Conservation (phyloP, 495 filamentous ascomycete species). For the Amphirosellinia nigrospora region DNA sequence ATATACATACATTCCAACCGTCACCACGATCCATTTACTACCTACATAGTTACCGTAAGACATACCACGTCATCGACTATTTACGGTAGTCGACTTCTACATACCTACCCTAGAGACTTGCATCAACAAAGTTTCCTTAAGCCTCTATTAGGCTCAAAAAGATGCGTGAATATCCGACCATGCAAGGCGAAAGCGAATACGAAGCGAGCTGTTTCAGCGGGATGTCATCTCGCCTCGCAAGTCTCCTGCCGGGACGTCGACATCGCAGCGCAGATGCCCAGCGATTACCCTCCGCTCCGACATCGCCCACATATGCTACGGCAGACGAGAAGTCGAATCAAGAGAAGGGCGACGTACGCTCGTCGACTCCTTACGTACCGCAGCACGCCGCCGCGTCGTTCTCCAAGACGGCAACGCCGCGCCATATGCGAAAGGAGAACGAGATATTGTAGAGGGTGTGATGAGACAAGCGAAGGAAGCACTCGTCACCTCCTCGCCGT, state of each 20-base stretch:
- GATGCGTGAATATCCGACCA: background rate
- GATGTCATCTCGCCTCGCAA: slow-evolving; percentile 5
- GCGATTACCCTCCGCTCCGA: background rate
- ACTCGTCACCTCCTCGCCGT: background rate
- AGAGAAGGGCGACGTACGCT: background rate
- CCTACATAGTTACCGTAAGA: background rate
- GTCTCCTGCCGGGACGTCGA: background rate
- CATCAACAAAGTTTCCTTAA: background rate
- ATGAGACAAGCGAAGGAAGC: background rate
- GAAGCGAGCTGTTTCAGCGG: background rate
- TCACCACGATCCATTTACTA: background rate
- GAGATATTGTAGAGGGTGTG: slow-evolving; percentile 36
- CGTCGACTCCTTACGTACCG: slow-evolving; percentile 37
- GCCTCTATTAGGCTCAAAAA: background rate
- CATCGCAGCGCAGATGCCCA: background rate
- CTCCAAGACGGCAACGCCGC: slow-evolving; percentile 48
- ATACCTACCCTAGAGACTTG: background rate
- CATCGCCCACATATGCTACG: background rate
- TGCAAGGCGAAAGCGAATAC: background rate
- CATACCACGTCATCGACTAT: background rate
- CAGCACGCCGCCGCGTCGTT: slow-evolving; percentile 50
- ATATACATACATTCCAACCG: background rate
- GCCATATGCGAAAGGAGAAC: slow-evolving; percentile 44
- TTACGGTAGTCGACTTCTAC: background rate
- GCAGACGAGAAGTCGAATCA: background rate